Percentiles rank a stretch among this genome's conserved stretches.
These are phyloP conservation scores for Calonectria pauciramosa DNA, from an alignment of 2,329 filamentous ascomycete genomes.

Conservation along the genomic window DNA sequence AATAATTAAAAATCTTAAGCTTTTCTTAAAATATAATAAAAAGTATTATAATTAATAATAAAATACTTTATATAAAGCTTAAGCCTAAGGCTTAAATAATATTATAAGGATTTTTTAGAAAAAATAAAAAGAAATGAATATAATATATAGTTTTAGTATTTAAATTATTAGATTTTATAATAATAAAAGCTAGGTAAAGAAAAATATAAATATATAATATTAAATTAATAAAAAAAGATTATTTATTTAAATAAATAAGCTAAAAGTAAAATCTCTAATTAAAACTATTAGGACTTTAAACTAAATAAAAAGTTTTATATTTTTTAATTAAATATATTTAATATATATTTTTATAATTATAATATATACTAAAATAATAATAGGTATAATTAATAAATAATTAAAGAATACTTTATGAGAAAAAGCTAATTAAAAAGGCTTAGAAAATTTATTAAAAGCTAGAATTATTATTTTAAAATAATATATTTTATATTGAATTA, in stretches of 20 bases:
- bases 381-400: neutral
- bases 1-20: too few relatives aligned
- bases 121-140: too few relatives aligned
- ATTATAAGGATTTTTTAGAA: too few relatives aligned
- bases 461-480: conserved; percentile 2
- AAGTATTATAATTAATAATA: too few relatives aligned
- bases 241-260: too few relatives aligned
- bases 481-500: conserved; percentile 17
- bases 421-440: neutral
- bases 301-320: neutral
- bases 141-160: too few relatives aligned
- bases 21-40: neutral
- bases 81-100: too few relatives aligned
- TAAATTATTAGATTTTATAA: too few relatives aligned
- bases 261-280: too few relatives aligned
- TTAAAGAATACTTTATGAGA: neutral
- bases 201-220: neutral
- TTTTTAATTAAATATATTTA: neutral
- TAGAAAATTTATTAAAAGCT: neutral
- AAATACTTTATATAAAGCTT: too few relatives aligned
- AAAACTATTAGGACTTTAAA: too few relatives aligned
- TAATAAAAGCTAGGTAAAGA: too few relatives aligned
- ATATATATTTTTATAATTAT: neutral
- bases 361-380: neutral
- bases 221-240: neutral